A percentile compares a stretch with the other conserved stretches of the same genome.
Evolutionary conservation across 345 rosid species (phyloP).

Genomic region (Citrus sp.): DNA sequence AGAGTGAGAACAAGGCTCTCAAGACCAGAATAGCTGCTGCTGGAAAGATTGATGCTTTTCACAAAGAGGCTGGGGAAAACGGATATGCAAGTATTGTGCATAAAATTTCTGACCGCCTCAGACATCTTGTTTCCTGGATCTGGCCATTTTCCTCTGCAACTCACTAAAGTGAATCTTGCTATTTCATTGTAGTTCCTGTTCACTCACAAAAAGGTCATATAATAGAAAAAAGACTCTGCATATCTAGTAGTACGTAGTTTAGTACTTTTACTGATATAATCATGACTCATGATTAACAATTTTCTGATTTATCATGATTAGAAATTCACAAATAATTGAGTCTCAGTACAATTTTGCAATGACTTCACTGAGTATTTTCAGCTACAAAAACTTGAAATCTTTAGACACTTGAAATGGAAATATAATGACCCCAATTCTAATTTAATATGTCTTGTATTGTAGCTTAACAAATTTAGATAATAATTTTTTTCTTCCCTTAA

Average conservation of each 20-base stretch:
- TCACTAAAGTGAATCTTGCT: slow-evolving; percentile 3
- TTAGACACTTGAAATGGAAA: not conserved
- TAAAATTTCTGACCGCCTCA: slow-evolving; percentile 13
- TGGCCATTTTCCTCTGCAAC: slow-evolving; percentile 4
- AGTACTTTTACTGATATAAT: not conserved
- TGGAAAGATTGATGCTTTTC: slow-evolving; percentile 16
- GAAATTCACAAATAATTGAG: not conserved
- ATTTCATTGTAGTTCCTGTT: not conserved
- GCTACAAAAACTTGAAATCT: not conserved
- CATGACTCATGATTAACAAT: not conserved
- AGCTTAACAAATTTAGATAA: not conserved
- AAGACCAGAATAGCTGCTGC: slow-evolving; percentile 33
- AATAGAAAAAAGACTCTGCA: not conserved
- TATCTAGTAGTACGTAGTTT: not conserved
- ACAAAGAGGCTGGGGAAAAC: slow-evolving; percentile 7
- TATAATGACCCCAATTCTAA: not conserved
- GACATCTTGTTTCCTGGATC: slow-evolving; percentile 19
- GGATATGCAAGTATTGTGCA: slow-evolving; percentile 11
- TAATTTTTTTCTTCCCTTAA: too few species aligned
- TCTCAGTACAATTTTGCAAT: too few species aligned
- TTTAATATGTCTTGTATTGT: not conserved
- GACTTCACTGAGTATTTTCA: not conserved
- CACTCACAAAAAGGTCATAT: not conserved
- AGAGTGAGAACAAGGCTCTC: slow-evolving; percentile 40
- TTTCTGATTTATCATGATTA: not conserved